Conservation (phyloP, 1,284 basidiomycete genomes). For the Hypsizygus ulmarius region DNA sequence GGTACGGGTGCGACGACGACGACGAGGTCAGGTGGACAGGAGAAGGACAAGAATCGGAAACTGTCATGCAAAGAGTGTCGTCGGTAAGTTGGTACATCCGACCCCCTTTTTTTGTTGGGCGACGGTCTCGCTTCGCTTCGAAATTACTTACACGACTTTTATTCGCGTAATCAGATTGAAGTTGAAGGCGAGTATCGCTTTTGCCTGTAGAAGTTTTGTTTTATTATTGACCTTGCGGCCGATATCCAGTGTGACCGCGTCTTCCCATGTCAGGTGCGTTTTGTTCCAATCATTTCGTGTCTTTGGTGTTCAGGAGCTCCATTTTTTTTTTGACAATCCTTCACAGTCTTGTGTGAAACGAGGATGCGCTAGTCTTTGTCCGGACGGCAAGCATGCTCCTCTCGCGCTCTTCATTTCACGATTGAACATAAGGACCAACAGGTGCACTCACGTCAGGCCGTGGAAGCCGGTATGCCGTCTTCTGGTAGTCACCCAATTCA, state of each 20-base stretch:
- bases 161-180: conserved; percentile 42
- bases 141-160: neutral
- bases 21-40: conserved; percentile 18
- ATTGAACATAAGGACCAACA: conserved; percentile 18
- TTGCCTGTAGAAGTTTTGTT: conserved; percentile 1
- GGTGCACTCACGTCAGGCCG: conserved; percentile 48
- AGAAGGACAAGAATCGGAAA: conserved; percentile 43
- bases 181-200: conserved; percentile 46
- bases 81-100: conserved; percentile 33
- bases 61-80: conserved; percentile 60
- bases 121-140: neutral
- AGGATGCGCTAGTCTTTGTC: conserved; percentile 59
- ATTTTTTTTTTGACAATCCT: conserved; percentile 15
- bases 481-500: conserved; percentile 3
- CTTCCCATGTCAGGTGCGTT: conserved; percentile 51
- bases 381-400: conserved; percentile 41
- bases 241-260: conserved; percentile 51
- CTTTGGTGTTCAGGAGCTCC: neutral
- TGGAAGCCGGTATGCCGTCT: conserved; percentile 42
- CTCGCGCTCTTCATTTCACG: conserved; percentile 11
- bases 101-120: neutral
- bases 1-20: neutral
- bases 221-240: neutral
- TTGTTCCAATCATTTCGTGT: neutral
- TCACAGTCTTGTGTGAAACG: conserved; percentile 55